Base-by-base conservation (phyloP, 805 yeast species). In the Yamadazyma philogaea region DNA sequence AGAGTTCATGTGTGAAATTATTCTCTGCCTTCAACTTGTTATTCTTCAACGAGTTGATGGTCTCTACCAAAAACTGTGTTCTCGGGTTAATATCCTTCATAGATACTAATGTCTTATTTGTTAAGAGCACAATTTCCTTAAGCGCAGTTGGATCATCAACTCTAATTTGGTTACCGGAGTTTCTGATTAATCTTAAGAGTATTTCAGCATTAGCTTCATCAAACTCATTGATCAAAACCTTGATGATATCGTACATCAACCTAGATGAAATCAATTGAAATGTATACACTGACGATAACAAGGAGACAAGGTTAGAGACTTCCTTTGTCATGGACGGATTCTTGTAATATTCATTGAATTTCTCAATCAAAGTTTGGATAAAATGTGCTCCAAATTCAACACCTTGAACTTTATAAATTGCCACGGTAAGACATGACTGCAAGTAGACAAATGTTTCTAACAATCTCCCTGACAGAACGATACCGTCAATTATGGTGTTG, bases 301-400 rank as follows among this genome's bases (percentile, higher is more conserved):
- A 65, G 1, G 90, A 78, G n/a, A 86, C 63, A 40, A 87, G 57
- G 55, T 91, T 91, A 14, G 78, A 70, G 3, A 81, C 72, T 48
- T 78, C 80, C 39, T 72, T 75, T 0, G 66, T 60, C 21, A 59
- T 59, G 2, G 46, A 34, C 2, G 55, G 42, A 4, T 61, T 61
- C 4, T 63, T 56, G 31, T 73, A 67, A 40, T 54, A 59, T 3
- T 54, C 53, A 28, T 83, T 81, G 52, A 86, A 79, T 43, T 70
- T 73, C 47, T 87, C 96, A n/a, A 90, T 85, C 42, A 86, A 57
- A 0, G 78, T 71, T 57, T 93, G 99, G 26, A 89, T 72, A 45
- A 89, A 83, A 51, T 70, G 77, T 0, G 97, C 99, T 46, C 96
- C 97, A 60, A 88, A 84, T 48, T 88, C 96, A 30, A 82, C 78